phyloP scores from a whole-genome alignment of 768 basidiomycete genomes.

The Termitomyces eurrhizus region DNA sequence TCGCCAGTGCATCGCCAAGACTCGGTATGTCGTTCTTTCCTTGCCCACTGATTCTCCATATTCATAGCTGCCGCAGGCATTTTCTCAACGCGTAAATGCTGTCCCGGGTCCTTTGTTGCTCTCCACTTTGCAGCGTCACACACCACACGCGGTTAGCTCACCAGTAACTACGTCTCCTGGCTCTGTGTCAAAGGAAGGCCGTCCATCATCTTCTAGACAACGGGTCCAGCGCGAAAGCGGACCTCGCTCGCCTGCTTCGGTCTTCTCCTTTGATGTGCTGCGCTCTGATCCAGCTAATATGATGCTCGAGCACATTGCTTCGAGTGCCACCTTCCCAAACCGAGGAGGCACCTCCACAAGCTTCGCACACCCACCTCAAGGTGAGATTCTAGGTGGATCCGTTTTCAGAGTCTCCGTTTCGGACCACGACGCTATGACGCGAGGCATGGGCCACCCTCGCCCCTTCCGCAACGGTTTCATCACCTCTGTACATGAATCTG shows the following conservation, averaged over 20 bases:
- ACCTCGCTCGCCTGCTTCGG: constrained; percentile 9
- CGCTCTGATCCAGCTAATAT: constrained; percentile 37
- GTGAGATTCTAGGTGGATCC: constrained; percentile 24
- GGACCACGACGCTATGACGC: neutral
- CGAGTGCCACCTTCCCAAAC: constrained; percentile 35
- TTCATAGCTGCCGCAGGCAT: neutral
- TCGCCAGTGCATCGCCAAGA: neutral
- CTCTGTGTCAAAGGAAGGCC: neutral
- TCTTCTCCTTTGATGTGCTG: constrained; percentile 41
- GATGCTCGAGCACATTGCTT: constrained; percentile 41
- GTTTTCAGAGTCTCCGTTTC: constrained; percentile 34
- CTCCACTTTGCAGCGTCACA: constrained; percentile 6
- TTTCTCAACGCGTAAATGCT: neutral
- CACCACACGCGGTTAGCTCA: neutral
- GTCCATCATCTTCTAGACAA: neutral
- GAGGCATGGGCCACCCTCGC: constrained; percentile 11
- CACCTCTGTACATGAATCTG: neutral
- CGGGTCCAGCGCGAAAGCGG: neutral
- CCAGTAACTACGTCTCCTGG: neutral
- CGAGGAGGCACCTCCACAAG: constrained; percentile 16
- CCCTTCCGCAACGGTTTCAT: constrained; percentile 9
- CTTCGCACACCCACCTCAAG: neutral
- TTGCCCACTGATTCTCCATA: neutral
- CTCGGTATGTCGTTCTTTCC: neutral
- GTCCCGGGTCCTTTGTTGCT: neutral